Conservation (phyloP, 2,329 filamentous ascomycete genomes). For the Botrytis galanthina region DNA sequence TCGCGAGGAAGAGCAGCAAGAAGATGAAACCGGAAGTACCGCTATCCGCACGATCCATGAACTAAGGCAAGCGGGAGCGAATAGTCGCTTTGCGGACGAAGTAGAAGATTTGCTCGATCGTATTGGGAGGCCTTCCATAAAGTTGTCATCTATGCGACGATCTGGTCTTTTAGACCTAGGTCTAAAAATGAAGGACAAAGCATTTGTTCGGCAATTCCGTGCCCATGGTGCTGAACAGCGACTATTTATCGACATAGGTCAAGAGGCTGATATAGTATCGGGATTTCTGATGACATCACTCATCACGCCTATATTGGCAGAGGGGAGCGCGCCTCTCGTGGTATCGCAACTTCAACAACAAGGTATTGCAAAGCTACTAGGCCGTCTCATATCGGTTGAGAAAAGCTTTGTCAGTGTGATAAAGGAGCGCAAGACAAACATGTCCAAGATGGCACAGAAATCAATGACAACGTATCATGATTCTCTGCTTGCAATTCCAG, state of each 20-base stretch:
- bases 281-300: slow-evolving; percentile 64
- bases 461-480: slow-evolving; percentile 55
- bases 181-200: slow-evolving; percentile 58
- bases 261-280: slow-evolving; percentile 58
- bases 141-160: slow-evolving; percentile 52
- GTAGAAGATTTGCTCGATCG: slow-evolving; percentile 63
- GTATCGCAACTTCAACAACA: slow-evolving; percentile 56
- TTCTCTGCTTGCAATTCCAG: slow-evolving; percentile 49
- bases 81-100: slow-evolving; percentile 63
- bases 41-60: slow-evolving; percentile 64
- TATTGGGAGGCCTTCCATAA: slow-evolving; percentile 51
- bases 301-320: slow-evolving; percentile 60
- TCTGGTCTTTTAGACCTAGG: slow-evolving; percentile 60
- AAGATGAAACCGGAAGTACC: slow-evolving; percentile 28
- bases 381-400: slow-evolving; percentile 51
- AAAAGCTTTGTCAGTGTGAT: slow-evolving; percentile 60
- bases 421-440: slow-evolving; percentile 63
- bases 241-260: slow-evolving; percentile 60
- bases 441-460: slow-evolving; percentile 63
- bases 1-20: slow-evolving; percentile 34
- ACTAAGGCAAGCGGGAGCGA: slow-evolving; percentile 62
- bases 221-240: slow-evolving; percentile 70
- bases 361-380: slow-evolving; percentile 54
- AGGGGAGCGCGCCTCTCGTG: slow-evolving; percentile 58
- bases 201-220: slow-evolving; percentile 67